A percentile compares a stretch with the other conserved stretches of the same genome.
Conservation (phyloP, 257 asterid genomes). For the Nicotiana otophora region DNA sequence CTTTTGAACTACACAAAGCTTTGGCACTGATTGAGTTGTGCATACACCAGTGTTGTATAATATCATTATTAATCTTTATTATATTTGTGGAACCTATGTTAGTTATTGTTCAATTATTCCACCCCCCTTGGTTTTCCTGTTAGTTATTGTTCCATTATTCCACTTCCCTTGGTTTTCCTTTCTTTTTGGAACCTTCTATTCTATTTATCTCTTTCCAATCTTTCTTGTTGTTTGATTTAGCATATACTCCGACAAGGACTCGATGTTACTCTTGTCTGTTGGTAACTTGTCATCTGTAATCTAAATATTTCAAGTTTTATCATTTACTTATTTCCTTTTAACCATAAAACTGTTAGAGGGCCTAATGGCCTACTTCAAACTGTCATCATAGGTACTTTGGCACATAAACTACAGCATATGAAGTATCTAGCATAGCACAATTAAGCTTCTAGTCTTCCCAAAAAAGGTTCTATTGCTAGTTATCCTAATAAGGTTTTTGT, state of each 20-base stretch:
- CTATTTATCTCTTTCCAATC: neutral
- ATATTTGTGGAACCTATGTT: neutral
- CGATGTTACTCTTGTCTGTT: neutral
- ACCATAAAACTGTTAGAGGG: neutral
- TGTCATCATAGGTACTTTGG: neutral
- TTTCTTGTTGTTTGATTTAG: neutral
- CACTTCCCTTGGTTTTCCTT: neutral
- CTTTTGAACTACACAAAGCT: neutral
- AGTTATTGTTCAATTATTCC: neutral
- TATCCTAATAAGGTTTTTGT: neutral
- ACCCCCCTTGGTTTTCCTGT: too few relatives aligned
- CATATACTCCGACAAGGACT: neutral
- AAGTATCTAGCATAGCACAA: neutral
- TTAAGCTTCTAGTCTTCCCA: neutral
- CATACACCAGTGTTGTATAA: conserved; percentile 6
- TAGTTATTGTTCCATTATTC: too few relatives aligned
- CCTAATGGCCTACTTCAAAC: neutral
- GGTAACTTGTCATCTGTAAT: neutral
- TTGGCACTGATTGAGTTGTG: neutral
- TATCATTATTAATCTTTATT: neutral
- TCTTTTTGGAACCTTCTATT: neutral
- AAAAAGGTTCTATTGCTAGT: neutral
- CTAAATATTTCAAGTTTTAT: neutral
- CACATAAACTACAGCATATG: neutral
- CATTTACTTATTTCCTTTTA: neutral